These are phyloP conservation scores for Entophlyctis helioformis DNA, from an alignment of 192 early-diverging fungal species.

Conservation along the genomic window DNA sequence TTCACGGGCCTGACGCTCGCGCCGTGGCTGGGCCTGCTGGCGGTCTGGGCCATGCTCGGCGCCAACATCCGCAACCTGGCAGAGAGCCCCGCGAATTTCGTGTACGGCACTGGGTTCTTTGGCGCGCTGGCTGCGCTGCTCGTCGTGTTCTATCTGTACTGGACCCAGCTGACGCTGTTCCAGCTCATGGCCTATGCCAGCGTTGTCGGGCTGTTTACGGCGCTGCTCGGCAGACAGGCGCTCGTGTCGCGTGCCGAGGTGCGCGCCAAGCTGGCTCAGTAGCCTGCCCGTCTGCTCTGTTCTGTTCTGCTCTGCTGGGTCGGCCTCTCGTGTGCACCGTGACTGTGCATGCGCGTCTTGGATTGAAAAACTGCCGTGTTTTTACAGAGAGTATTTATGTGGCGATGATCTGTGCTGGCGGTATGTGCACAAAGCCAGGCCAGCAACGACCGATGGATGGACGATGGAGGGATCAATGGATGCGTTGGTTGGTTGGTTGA, in stretches of 20 bases:
- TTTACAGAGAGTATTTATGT: too few relatives aligned
- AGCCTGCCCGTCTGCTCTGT: too few relatives aligned
- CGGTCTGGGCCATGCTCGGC: constrained; percentile 11
- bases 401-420: too few relatives aligned
- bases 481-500: too few relatives aligned
- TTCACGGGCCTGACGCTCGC: constrained; percentile 16
- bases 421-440: too few relatives aligned
- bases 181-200: constrained; percentile 30
- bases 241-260: constrained; percentile 17
- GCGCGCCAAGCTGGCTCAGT: too few relatives aligned
- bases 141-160: constrained; percentile 24
- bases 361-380: too few relatives aligned
- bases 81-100: constrained; percentile 1
- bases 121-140: constrained; percentile 10
- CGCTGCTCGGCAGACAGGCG: constrained; percentile 23
- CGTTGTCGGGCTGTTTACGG: constrained; percentile 14
- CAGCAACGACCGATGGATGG: too few relatives aligned
- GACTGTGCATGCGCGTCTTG: too few relatives aligned
- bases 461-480: too few relatives aligned
- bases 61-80: constrained; percentile 25
- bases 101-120: constrained; percentile 24
- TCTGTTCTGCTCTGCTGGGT: too few relatives aligned
- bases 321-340: too few relatives aligned
- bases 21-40: constrained; percentile 27
- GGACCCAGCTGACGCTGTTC: constrained; percentile 28